phyloP scores from a whole-genome alignment of 352 stramenopile species.

The Phytophthora niederhauseri region DNA sequence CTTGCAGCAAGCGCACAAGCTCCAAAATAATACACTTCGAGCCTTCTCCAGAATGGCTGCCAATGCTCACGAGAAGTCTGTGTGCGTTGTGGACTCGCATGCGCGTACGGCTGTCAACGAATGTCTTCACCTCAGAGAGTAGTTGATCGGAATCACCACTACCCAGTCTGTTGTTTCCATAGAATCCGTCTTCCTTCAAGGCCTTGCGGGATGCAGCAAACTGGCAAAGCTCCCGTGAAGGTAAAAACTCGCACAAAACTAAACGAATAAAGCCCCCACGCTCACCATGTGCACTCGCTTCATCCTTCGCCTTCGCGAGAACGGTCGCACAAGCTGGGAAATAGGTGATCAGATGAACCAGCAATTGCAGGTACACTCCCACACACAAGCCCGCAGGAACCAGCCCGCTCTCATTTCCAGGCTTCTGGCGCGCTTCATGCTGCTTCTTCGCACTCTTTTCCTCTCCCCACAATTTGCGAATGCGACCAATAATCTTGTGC shows the following conservation, averaged over 20 bases:
- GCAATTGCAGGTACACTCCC: conserved; percentile 69
- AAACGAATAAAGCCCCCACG: conserved; percentile 56
- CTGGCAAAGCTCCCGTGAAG: conserved; percentile 70
- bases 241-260: conserved; percentile 72
- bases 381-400: conserved; percentile 47
- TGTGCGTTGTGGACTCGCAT: conserved; percentile 74
- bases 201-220: conserved; percentile 61
- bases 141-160: conserved; percentile 39
- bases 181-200: conserved; percentile 60
- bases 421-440: conserved; percentile 4
- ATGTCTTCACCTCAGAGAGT: conserved; percentile 40
- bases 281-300: conserved; percentile 26
- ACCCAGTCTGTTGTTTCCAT: conserved; percentile 42
- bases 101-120: conserved; percentile 48
- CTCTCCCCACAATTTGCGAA: conserved; percentile 54
- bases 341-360: conserved; percentile 74
- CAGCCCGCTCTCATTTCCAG: conserved; percentile 14
- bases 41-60: conserved; percentile 75
- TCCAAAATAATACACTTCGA: conserved; percentile 80
- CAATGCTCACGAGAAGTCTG: conserved; percentile 67
- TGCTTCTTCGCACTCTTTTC: conserved; percentile 50
- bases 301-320: conserved; percentile 63
- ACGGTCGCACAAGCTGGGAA: conserved; percentile 73
- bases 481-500: conserved; percentile 67
- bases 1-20: conserved; percentile 70